Conservation (phyloP, 176 grass and related monocot species). For the Aegilops sharonensis region DNA sequence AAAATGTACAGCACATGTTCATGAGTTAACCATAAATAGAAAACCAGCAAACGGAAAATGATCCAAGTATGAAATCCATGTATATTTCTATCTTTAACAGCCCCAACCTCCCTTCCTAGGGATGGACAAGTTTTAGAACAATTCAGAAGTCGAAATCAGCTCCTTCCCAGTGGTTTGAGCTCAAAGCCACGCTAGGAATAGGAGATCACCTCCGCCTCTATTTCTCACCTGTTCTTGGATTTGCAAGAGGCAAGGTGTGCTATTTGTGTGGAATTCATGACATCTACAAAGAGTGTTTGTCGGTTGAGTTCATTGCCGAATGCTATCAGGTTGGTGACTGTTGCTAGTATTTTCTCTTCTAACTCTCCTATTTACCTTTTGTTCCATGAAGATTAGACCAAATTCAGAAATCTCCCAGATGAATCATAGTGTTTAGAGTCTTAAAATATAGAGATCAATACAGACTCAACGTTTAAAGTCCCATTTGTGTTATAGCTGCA, state of each 20-base stretch:
- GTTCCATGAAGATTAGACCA: no score
- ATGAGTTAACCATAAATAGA: no score
- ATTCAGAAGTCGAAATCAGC: no score
- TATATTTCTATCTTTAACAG: no score
- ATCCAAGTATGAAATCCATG: no score
- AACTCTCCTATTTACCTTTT: neutral
- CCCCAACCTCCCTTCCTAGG: no score
- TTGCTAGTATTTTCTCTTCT: neutral
- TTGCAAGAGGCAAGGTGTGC: neutral
- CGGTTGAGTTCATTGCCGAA: neutral
- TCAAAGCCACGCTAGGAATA: no score
- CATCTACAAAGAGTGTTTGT: neutral
- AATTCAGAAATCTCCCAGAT: neutral
- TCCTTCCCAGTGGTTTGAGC: no score
- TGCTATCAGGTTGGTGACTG: neutral
- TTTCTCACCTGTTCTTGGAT: no score
- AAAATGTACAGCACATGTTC: neutral
- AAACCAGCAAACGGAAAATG: no score
- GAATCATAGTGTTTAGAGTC: neutral
- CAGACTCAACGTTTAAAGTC: neutral
- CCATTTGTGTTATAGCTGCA: neutral
- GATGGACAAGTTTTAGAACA: no score
- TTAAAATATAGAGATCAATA: neutral
- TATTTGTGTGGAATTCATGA: neutral
- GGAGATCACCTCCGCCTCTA: no score